Percentiles rank a stretch among this genome's conserved stretches.
Evolutionary conservation across 192 early-diverging fungal genomes (phyloP).

Genomic region (Bifiguratus adelaidae): DNA sequence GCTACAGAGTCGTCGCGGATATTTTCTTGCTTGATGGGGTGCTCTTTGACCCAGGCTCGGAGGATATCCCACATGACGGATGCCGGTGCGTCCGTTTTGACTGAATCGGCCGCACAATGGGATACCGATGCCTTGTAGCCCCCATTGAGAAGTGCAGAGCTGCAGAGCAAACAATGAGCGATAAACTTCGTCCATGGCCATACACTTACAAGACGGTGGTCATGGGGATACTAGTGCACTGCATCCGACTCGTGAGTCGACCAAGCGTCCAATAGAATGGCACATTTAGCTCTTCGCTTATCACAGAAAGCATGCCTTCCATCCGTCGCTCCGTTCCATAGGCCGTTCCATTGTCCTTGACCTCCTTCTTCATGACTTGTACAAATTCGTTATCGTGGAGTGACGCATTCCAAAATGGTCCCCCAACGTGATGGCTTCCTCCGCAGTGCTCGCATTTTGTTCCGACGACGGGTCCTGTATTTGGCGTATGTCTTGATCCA

Average conservation of each 20-base stretch:
- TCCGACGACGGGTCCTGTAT: slow-evolving; percentile 48
- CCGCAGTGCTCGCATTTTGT: slow-evolving; percentile 66
- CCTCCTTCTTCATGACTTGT: slow-evolving; percentile 62
- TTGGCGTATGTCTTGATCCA: slow-evolving; percentile 52
- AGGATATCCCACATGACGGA: slow-evolving; percentile 90
- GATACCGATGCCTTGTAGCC: slow-evolving; percentile 82
- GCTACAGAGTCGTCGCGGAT: slow-evolving; percentile 56
- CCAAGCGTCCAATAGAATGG: slow-evolving; percentile 80
- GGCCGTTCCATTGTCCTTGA: slow-evolving; percentile 37
- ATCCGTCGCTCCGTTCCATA: slow-evolving; percentile 84
- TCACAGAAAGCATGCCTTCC: slow-evolving; percentile 91
- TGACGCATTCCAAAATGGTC: slow-evolving; percentile 81
- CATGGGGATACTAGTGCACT: slow-evolving; percentile 64
- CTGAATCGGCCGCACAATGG: slow-evolving; percentile 64
- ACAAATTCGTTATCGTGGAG: slow-evolving; percentile 85
- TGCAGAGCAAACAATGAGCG: slow-evolving; percentile 5
- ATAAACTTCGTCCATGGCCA: background rate
- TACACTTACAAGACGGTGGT: slow-evolving; percentile 42
- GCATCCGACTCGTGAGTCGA: slow-evolving; percentile 57
- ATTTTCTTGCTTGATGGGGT: slow-evolving; percentile 59
- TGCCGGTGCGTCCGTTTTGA: slow-evolving; percentile 91
- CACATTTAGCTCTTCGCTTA: slow-evolving; percentile 60
- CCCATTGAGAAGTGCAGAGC: slow-evolving; percentile 87
- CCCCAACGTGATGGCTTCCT: slow-evolving; percentile 70
- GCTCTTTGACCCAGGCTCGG: slow-evolving; percentile 57